Evolutionary conservation across 805 yeast species (phyloP).

Genomic region (Wickerhamomyces chambardii): DNA sequence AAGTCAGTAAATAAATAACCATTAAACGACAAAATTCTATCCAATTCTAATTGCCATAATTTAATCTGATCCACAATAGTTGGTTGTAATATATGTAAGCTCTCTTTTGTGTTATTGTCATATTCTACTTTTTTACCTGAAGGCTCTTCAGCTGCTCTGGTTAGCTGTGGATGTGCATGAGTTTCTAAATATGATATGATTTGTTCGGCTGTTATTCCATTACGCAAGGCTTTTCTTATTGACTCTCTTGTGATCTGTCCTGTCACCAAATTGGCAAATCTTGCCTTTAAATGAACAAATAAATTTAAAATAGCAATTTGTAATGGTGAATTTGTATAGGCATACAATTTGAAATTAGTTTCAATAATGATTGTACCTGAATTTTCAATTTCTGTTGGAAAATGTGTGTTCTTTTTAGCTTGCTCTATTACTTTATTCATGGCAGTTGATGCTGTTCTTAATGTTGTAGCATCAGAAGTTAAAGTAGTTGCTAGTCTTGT

Average conservation of each 20-base stretch:
- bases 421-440: constrained; percentile 55
- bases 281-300: constrained; percentile 75
- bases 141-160: constrained; percentile 59
- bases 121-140: constrained; percentile 60
- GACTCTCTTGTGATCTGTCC: constrained; percentile 93
- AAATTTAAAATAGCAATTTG: constrained; percentile 89
- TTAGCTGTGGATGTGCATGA: constrained; percentile 93
- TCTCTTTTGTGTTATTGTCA: constrained; percentile 35
- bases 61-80: constrained; percentile 95
- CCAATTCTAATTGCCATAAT: constrained; percentile 94
- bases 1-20: constrained; percentile 90
- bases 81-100: constrained; percentile 72
- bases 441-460: constrained; percentile 67
- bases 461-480: constrained; percentile 72
- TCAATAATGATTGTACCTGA: constrained; percentile 79
- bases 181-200: constrained; percentile 81
- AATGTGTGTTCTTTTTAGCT: constrained; percentile 13
- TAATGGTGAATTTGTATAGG: constrained; percentile 88
- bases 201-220: constrained; percentile 94
- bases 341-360: constrained; percentile 88
- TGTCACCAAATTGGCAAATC: constrained; percentile 88
- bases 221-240: constrained; percentile 69
- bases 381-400: constrained; percentile 15
- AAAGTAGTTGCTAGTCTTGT: constrained; percentile 84
- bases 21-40: constrained; percentile 77